These are phyloP conservation scores for Cryptococcus deneoformans DNA, from an alignment of 1,284 basidiomycete genomes.

Conservation along the genomic window DNA sequence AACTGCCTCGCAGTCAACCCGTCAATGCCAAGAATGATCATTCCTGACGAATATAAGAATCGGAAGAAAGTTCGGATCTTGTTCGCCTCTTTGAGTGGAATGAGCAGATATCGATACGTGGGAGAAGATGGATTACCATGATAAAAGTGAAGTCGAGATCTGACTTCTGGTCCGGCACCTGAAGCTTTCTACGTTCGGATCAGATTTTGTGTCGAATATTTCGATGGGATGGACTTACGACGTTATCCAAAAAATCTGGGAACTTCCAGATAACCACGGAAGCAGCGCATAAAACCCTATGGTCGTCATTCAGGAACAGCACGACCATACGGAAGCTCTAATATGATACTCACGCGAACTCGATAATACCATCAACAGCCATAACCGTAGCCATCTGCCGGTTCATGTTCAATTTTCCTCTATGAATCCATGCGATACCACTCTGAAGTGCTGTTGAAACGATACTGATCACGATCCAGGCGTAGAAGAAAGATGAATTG, in stretches of 20 bases:
- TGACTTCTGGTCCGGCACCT: conserved; percentile 34
- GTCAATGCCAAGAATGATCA: conserved; percentile 26
- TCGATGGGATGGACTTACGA: conserved; percentile 17
- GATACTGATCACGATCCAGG: conserved; percentile 27
- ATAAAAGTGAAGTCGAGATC: conserved; percentile 30
- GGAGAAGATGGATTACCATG: conserved; percentile 18
- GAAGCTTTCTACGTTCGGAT: conserved; percentile 21
- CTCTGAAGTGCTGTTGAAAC: conserved; percentile 12
- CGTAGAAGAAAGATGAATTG: conserved; percentile 26
- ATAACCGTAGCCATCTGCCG: conserved; percentile 16
- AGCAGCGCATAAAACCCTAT: conserved; percentile 20
- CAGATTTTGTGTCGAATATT: not conserved
- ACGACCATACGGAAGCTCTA: no score
- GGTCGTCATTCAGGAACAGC: not conserved
- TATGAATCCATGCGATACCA: conserved; percentile 18
- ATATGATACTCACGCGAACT: conserved; percentile 22
- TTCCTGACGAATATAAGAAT: conserved; percentile 15
- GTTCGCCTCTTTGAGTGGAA: conserved; percentile 53
- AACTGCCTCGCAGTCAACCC: conserved; percentile 16
- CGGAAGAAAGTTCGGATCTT: conserved; percentile 35
- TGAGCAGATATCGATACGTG: conserved; percentile 70
- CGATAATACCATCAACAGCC: conserved; percentile 16
- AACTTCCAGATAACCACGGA: conserved; percentile 28
- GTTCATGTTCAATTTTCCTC: conserved; percentile 8
- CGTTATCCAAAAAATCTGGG: conserved; percentile 27